Evolutionary conservation across 2,329 filamentous ascomycete species (phyloP).

Genomic region (Alternaria viburni): DNA sequence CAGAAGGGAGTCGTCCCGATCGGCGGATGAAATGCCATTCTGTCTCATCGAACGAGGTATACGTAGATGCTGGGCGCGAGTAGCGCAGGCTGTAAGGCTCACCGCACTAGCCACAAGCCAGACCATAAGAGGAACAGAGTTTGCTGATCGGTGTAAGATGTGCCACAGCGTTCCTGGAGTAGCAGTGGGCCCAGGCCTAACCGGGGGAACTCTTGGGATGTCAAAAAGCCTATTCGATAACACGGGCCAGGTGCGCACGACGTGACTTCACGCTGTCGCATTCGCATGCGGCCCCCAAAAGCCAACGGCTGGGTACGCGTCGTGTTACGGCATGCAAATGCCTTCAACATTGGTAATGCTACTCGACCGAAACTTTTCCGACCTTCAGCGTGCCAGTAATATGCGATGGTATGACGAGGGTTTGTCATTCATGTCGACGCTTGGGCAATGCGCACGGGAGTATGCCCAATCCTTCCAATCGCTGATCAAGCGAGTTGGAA

Average conservation of each 20-base stretch:
- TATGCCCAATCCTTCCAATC: neutral
- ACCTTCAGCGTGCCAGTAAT: neutral
- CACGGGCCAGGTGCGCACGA: neutral
- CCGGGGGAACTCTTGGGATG: neutral
- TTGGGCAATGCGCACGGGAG: neutral
- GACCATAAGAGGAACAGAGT: neutral
- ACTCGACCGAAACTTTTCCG: neutral
- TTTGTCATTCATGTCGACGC: neutral
- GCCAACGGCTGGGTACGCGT: neutral
- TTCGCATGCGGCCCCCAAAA: neutral
- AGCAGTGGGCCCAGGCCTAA: neutral
- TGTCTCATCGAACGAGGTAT: neutral
- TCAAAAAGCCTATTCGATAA: neutral
- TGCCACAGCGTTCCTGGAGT: neutral
- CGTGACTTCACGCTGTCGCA: neutral
- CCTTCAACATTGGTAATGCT: neutral
- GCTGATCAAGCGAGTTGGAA: neutral
- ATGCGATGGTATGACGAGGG: neutral
- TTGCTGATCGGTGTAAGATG: neutral
- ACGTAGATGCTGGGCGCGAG: neutral
- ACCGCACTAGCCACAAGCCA: constrained; percentile 1
- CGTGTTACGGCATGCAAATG: neutral
- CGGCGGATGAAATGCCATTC: neutral
- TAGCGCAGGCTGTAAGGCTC: neutral
- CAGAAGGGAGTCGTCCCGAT: neutral